Evolutionary conservation across 2,329 filamentous ascomycete species (phyloP), one percentile per base, ranked within the genome.

Genomic region (Biscogniauxia mediterranea): DNA sequence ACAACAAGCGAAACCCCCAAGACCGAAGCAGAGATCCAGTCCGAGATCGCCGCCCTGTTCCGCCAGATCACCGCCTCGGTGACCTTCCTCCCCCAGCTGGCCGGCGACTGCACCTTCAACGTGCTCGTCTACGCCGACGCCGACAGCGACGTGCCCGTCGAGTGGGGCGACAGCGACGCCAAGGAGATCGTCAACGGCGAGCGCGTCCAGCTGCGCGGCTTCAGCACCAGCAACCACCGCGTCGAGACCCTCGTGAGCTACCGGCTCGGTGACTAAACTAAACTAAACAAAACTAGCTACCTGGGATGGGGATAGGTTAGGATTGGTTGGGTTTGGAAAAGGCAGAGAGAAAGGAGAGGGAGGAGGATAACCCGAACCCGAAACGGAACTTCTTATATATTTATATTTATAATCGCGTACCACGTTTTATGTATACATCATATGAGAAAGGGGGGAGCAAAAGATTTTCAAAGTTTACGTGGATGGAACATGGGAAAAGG

Each of bases 111-210:
- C 82, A 98, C 95, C 11, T 99, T 99, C 83, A 99, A 99, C 73
- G 94, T 99, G 54, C 85, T 99, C 50, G 95, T 99, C 3, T 99
- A 99, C 74, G 95, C 95, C 57, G 94, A 99, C 74, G 93, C 93
- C 19, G 93, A 98, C 77, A 95, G 91, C 61, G 94, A 98, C 54
- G 95, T 99, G 15, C 95, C 95, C 3, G 89, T 99, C 61, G 95
- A 99, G 76, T 99, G 95, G 95, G 95, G 95, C 54, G 95, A 99
- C 79, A 97, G 92, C 69, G 95, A 98, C 76, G 93, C 94, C 58
- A 97, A 97, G 80, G 95, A 99, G 81, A 97, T 99, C 66, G 83
- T 89, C 74, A 91, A 95, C 70, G 94, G 92, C 51, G 95, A 99
- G 81, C 93, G 95, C 74, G 95, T 99, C 28, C 93, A 97, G 79